Conservation (phyloP, 2,329 filamentous ascomycete genomes). For the Emydomyces testavorans region DNA sequence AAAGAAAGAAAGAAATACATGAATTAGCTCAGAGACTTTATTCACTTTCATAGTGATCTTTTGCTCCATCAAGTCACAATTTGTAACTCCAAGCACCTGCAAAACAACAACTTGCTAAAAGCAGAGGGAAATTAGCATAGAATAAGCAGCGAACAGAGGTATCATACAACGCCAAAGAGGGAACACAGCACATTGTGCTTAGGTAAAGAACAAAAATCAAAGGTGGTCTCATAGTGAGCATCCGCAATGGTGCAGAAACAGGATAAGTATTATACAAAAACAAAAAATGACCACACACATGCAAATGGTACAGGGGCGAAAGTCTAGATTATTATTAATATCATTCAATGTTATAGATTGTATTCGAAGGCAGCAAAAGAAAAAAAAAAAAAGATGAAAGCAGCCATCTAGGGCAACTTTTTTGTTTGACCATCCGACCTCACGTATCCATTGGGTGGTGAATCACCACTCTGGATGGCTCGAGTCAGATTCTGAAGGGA, state of each 20-base stretch:
- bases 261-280: constrained; percentile 7
- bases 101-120: not conserved
- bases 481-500: constrained; percentile 30
- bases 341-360: not conserved
- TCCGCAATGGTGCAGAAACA: not conserved
- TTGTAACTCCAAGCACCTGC: constrained; percentile 3
- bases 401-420: constrained; percentile 19
- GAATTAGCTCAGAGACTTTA: not conserved
- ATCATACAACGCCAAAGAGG: not conserved
- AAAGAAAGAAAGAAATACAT: not conserved
- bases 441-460: constrained; percentile 22
- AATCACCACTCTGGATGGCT: constrained; percentile 21
- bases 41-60: not conserved
- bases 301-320: not conserved
- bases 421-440: constrained; percentile 25
- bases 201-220: not conserved
- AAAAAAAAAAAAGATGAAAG: not conserved
- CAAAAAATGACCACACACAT: constrained; percentile 1
- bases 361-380: not conserved
- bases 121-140: not conserved
- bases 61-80: not conserved
- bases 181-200: not conserved
- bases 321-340: constrained; percentile 10
- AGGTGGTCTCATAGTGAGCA: not conserved
- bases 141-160: not conserved